Evolutionary conservation across 805 yeast species (phyloP), one percentile per base, ranked within the genome.

Genomic region (Saccharomyces mikatae): DNA sequence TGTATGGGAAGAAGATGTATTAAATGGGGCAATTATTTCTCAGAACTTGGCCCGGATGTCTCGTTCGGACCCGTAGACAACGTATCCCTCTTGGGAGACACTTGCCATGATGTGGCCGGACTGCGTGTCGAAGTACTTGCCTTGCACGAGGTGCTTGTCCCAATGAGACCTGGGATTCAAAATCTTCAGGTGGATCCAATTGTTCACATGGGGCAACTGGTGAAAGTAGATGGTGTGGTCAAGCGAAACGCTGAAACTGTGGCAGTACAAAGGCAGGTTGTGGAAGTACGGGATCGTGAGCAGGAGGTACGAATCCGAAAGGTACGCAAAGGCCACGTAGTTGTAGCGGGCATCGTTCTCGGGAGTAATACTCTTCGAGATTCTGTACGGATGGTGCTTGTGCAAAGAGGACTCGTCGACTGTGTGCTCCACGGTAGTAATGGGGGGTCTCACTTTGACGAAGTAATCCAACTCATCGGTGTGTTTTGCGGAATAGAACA

Each of bases 141-240:
- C 87, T 56, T 75, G 76, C 62, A 85, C 68, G 48, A 85, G 66
- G 11, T 80, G 79, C 55, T 87, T 74, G 54, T 79, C 78, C 58
- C 77, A 76, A 14, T 75, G 76, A 2, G 83, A 74, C 52, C 81
- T 72, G 26, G 80, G 66, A 41, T 79, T 78, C 49, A 70, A 71
- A 47, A 82, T 72, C 49, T 78, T 74, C 52, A 79, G 77, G 14
- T 75, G 72, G 62, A 80, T 68, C 83, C 84, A 84, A 46, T 80
- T 74, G 47, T 76, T 72, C 1, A 74, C 70, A 46, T 75, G 71
- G 53, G 70, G 70, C 24, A 61, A 49, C 31, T 76, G 79, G 63
- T 84, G 88, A 71, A 86, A 83, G 65, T 83, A 83, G 31, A 87
- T 76, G 0, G 82, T 70, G 63, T 86, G 90, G 59, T 85, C 90